phyloP scores from a whole-genome alignment of 2,329 filamentous ascomycete species.

The Tympanopsis confertula region DNA sequence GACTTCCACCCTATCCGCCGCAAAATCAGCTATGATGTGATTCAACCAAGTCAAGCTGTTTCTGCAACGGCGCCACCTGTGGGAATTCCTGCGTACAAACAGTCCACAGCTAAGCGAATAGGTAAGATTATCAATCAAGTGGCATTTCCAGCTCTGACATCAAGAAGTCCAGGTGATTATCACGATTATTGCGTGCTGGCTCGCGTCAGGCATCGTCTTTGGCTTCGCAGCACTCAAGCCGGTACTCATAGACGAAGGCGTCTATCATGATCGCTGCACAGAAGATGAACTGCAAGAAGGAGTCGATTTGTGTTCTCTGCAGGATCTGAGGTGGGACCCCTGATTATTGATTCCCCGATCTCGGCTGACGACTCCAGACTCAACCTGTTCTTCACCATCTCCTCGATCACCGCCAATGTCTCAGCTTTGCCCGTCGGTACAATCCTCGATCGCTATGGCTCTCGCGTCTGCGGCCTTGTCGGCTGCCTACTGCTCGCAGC shows the following conservation, averaged over 20 bases:
- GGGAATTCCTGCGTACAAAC: neutral
- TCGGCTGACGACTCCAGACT: slow-evolving; percentile 35
- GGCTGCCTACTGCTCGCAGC: slow-evolving; percentile 43
- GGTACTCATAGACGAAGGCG: slow-evolving; percentile 42
- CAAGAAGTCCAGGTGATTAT: slow-evolving; percentile 43
- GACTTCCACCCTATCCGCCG: neutral
- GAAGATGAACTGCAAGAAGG: slow-evolving; percentile 33
- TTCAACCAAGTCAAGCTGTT: neutral
- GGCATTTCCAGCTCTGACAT: neutral
- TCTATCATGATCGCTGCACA: slow-evolving; percentile 42
- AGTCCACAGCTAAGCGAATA: neutral
- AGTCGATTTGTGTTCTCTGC: neutral
- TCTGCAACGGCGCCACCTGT: neutral
- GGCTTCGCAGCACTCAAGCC: slow-evolving; percentile 56
- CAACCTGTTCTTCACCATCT: slow-evolving; percentile 62
- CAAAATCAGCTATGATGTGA: neutral
- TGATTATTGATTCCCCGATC: no score
- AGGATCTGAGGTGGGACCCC: slow-evolving; percentile 23
- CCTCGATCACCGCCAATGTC: slow-evolving; percentile 57
- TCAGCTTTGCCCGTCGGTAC: slow-evolving; percentile 56
- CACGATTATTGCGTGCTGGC: slow-evolving; percentile 54
- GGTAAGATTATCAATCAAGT: neutral
- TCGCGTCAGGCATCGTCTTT: slow-evolving; percentile 53
- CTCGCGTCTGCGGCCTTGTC: slow-evolving; percentile 49
- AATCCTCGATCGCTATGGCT: slow-evolving; percentile 55